These are phyloP conservation scores for Trichoderma erinaceum DNA, from an alignment of 495 filamentous ascomycete species.

Conservation along the genomic window DNA sequence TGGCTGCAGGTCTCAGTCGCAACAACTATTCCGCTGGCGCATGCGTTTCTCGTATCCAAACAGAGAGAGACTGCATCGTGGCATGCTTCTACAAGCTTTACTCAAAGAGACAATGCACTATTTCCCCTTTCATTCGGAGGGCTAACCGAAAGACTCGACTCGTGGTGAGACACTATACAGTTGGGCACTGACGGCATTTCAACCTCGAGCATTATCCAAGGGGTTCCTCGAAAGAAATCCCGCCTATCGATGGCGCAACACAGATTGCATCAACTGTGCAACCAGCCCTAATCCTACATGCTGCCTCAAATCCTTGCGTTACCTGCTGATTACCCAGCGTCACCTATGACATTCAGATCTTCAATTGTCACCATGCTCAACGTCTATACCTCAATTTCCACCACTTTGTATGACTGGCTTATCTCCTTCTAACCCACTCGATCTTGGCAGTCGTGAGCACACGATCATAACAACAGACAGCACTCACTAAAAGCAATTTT, in stretches of 20 bases:
- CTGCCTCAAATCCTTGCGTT: neutral
- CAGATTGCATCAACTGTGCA: neutral
- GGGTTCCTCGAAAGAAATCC: too few relatives aligned
- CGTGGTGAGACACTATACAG: too few relatives aligned
- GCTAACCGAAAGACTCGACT: too few relatives aligned
- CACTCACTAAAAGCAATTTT: neutral
- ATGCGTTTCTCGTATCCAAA: neutral
- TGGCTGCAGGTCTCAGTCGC: conserved; percentile 3
- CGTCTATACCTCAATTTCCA: neutral
- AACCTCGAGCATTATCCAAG: too few relatives aligned
- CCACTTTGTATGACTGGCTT: neutral
- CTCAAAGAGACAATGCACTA: too few relatives aligned
- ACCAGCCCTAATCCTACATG: neutral
- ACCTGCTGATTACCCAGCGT: neutral
- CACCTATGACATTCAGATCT: neutral
- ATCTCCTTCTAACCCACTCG: neutral
- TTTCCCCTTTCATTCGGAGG: too few relatives aligned
- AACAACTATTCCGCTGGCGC: too few relatives aligned
- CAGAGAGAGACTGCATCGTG: neutral
- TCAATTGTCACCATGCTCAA: neutral
- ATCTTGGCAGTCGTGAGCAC: neutral
- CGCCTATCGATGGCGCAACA: neutral
- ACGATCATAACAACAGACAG: neutral
- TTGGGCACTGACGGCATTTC: too few relatives aligned
- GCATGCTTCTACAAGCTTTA: neutral